Evolutionary conservation across 2,329 filamentous ascomycete species (phyloP).

Genomic region (Pseudogymnoascus sp.): DNA sequence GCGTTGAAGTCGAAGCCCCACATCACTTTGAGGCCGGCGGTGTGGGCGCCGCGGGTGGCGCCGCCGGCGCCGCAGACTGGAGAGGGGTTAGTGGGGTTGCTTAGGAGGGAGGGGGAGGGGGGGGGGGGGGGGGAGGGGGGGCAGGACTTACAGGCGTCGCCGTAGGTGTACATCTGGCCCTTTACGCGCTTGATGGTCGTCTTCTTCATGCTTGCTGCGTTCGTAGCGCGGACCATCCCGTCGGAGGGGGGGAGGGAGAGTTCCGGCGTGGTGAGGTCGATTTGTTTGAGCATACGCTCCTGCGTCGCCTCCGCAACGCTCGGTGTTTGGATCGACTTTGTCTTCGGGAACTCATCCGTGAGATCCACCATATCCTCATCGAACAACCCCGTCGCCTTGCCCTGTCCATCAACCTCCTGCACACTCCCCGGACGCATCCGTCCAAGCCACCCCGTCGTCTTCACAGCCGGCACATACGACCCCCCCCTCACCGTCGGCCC

Average conservation of each 20-base stretch:
- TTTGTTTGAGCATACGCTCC: background rate
- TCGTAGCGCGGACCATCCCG: slow-evolving; percentile 19
- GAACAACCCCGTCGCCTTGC: background rate
- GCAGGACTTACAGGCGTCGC: slow-evolving; percentile 50
- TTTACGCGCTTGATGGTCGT: slow-evolving; percentile 16
- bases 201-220: slow-evolving; percentile 9
- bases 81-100: background rate
- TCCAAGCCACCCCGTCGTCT: background rate
- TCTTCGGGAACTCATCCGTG: slow-evolving; percentile 9
- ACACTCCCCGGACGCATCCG: no score
- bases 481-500: slow-evolving; percentile 34
- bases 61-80: slow-evolving; percentile 61
- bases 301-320: background rate
- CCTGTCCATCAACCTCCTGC: no score
- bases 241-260: slow-evolving; percentile 13
- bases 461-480: slow-evolving; percentile 27
- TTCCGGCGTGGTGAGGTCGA: slow-evolving; percentile 15
- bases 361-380: slow-evolving; percentile 9
- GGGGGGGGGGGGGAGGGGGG: background rate
- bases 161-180: slow-evolving; percentile 52
- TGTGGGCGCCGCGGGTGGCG: slow-evolving; percentile 52
- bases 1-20: slow-evolving; percentile 57
- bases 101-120: background rate
- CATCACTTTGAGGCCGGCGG: slow-evolving; percentile 48
- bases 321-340: slow-evolving; percentile 1